A percentile compares a stretch with the other conserved stretches of the same genome.
phyloP scores from a whole-genome alignment of 257 asterid genomes.

The Nicotiana obtusifolia region DNA sequence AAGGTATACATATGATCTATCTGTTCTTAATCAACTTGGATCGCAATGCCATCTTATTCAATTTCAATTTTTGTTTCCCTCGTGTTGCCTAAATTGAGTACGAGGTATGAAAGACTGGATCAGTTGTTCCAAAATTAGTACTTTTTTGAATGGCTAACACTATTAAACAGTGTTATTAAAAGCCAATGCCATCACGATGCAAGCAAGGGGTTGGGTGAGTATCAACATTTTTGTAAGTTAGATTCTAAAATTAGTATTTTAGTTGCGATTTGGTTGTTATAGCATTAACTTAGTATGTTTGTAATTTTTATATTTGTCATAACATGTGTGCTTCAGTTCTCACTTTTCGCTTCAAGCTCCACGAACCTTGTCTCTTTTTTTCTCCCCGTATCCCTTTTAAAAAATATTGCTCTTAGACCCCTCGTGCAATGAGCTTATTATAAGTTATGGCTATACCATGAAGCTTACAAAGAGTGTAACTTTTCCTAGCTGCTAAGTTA shows the following conservation, averaged over 20 bases:
- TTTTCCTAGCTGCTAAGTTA: background rate
- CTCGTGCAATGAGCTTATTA: background rate
- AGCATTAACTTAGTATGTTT: too few species aligned
- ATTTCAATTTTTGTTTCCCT: background rate
- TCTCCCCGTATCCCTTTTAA: too few species aligned
- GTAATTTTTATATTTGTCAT: too few species aligned
- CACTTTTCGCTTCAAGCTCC: too few species aligned
- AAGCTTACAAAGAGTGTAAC: background rate
- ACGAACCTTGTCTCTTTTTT: too few species aligned
- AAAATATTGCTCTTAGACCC: background rate
- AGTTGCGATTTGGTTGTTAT: too few species aligned
- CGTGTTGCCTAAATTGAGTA: background rate
- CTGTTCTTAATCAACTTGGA: background rate
- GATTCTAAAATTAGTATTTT: too few species aligned
- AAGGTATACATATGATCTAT: slow-evolving; percentile 17
- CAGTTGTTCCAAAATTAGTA: background rate
- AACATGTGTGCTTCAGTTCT: too few species aligned
- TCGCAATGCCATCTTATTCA: background rate
- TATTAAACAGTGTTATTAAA: background rate
- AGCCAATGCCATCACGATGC: too few species aligned
- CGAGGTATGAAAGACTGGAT: background rate
- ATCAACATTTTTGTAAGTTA: too few species aligned
- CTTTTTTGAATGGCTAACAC: background rate
- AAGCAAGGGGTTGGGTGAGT: too few species aligned
- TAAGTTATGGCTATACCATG: background rate